Base-by-base conservation (phyloP, 257 asterid species). In the Echites panduratus region DNA sequence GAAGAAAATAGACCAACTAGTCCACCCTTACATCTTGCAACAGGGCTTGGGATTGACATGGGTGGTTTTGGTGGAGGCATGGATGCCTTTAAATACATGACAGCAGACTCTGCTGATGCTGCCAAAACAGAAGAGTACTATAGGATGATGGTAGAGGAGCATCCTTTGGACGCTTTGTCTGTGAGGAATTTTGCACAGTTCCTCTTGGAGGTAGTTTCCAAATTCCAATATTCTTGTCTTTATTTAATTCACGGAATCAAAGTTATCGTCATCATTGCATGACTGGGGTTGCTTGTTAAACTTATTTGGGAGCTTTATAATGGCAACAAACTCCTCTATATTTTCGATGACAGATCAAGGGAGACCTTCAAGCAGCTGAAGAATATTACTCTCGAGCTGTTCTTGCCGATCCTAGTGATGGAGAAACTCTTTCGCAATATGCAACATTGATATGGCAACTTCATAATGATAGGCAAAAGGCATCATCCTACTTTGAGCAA, bases 371-470 rank as follows among this genome's bases (percentile, higher is more conserved):
- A n/a, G 83, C 89, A 62, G 99, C 93, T 12, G 96, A 88, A 82
- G 96, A 87, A 73, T 86, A 83, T 71, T 88, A 86, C 73, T 82
- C 85, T 0, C 85, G 92, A 12, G 93, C 90, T 50, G 83, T 87
- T 62, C 78, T 81, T 38, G 83, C 80, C 17, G 96, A 91, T 76
- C 96, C 96, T 12, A 70, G 77, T n/a, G 84, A 92, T 48, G 95
- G 92, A 50, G 89, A 85, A 82, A 67, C 75, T 45, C 86, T 84
- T 64, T 84, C 83, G 49, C 77, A 77, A 38, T 89, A 87, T 62
- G 99, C 99, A 38, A 75, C 74, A 66, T 43, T 94, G 77, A 75
- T 86, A 58, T 94, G 96, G 98, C 78, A 85, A 83, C 90, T 89
- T 68, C 85, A 83, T 74, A 79, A 45, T 1, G 90, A 94, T 84